Evolutionary conservation across 257 asterid genomes (phyloP).

Genomic region (Eustoma russellianum): DNA sequence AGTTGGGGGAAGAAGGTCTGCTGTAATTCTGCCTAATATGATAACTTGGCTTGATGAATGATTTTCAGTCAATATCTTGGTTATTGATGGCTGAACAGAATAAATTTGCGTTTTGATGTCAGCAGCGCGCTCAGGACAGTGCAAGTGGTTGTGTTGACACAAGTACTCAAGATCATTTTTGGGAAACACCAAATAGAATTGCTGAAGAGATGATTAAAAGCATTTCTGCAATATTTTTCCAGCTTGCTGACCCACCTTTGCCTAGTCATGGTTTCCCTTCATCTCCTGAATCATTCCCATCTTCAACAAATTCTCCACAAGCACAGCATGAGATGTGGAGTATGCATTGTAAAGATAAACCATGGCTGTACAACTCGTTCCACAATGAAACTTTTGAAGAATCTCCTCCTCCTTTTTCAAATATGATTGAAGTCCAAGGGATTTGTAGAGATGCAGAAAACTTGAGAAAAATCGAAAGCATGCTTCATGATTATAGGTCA

Average conservation of each 20-base stretch:
- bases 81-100: no score
- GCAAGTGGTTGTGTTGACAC: conserved; percentile 24
- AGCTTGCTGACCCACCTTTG: conserved; percentile 62
- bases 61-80: no score
- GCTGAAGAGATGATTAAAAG: conserved; percentile 91
- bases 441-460: conserved; percentile 40
- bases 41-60: no score
- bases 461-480: conserved; percentile 43
- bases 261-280: conserved; percentile 16
- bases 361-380: conserved; percentile 34
- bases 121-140: conserved; percentile 13
- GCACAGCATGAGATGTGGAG: conserved; percentile 16
- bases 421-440: conserved; percentile 46
- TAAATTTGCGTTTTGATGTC: background rate
- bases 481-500: conserved; percentile 54
- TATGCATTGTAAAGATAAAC: conserved; percentile 17
- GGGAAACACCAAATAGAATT: conserved; percentile 47
- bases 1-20: no score
- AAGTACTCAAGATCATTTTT: conserved; percentile 21
- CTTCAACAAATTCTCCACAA: conserved; percentile 33
- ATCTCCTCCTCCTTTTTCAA: conserved; percentile 22
- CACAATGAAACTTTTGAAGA: conserved; percentile 23
- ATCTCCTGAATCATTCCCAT: conserved; percentile 31
- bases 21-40: no score
- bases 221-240: conserved; percentile 63